A percentile compares a stretch with the other conserved stretches of the same genome.
Conservation (phyloP, 78 protist genomes). For the Isochrysis galbana region DNA sequence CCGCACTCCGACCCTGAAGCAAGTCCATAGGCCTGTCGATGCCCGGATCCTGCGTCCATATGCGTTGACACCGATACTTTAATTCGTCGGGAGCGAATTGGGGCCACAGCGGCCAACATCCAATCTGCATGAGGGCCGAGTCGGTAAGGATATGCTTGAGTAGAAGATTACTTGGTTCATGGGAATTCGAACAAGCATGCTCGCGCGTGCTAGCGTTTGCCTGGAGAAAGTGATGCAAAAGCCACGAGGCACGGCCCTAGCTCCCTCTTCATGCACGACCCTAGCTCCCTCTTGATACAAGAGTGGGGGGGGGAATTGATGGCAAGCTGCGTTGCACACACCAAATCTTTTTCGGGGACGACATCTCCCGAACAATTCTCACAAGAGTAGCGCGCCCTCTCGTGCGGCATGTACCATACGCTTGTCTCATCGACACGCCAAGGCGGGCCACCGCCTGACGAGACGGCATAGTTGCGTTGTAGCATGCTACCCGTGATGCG, state of each 20-base stretch:
- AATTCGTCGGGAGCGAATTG: constrained; percentile 10
- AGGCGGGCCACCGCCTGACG: neutral
- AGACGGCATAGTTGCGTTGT: neutral
- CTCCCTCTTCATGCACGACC: too few species aligned
- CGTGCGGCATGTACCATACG: neutral
- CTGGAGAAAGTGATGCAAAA: too few species aligned
- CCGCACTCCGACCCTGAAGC: neutral
- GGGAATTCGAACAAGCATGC: too few species aligned
- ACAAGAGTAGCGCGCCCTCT: neutral
- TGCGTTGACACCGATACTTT: neutral
- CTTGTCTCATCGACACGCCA: neutral
- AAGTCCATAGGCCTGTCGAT: neutral
- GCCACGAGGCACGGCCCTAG: too few species aligned
- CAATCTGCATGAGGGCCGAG: neutral
- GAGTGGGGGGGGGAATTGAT: too few species aligned
- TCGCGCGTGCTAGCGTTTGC: too few species aligned
- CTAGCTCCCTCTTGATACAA: too few species aligned
- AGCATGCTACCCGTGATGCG: neutral
- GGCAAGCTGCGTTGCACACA: too few species aligned
- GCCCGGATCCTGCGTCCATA: neutral
- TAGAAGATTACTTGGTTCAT: too few species aligned
- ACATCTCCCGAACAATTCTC: neutral
- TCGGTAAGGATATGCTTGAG: too few species aligned
- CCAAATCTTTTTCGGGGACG: neutral
- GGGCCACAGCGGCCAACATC: constrained; percentile 28